Percentiles rank a stretch among this genome's conserved stretches.
These are phyloP conservation scores for Teratosphaeria gauchensis DNA, from an alignment of 2,329 filamentous ascomycete species.

Conservation along the genomic window DNA sequence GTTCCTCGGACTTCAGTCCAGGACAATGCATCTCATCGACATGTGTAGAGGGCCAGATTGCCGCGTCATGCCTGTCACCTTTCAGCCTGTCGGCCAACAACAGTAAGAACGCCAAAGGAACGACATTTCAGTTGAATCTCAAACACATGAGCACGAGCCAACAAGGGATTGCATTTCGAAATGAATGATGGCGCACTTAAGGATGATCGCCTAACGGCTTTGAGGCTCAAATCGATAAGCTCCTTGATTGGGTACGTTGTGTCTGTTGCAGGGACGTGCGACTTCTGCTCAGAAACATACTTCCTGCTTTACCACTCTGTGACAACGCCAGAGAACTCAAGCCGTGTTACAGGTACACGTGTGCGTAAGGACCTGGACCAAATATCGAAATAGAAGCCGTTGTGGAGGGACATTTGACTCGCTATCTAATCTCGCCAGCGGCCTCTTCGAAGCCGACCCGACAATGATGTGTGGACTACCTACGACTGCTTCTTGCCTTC, in stretches of 20 bases:
- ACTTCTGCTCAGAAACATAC: background rate
- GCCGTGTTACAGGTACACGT: background rate
- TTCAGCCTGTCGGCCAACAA: background rate
- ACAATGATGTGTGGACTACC: background rate
- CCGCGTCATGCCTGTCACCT: background rate
- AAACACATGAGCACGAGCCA: background rate
- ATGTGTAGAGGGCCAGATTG: background rate
- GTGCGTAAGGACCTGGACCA: background rate
- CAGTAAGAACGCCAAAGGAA: background rate
- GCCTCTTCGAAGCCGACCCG: background rate
- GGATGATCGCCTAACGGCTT: background rate
- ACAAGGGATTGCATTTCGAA: background rate
- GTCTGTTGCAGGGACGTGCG: background rate
- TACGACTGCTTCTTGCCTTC: slow-evolving; percentile 41
- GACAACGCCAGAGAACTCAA: background rate
- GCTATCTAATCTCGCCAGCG: background rate
- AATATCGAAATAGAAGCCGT: background rate
- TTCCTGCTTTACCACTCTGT: background rate
- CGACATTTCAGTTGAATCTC: background rate
- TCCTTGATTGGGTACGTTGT: background rate
- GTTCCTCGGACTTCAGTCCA: background rate
- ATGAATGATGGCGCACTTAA: background rate
- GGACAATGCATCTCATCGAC: background rate
- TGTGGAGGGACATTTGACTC: background rate
- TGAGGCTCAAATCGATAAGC: background rate